Conservation (phyloP, 257 asterid species). For the Striga asiatica region DNA sequence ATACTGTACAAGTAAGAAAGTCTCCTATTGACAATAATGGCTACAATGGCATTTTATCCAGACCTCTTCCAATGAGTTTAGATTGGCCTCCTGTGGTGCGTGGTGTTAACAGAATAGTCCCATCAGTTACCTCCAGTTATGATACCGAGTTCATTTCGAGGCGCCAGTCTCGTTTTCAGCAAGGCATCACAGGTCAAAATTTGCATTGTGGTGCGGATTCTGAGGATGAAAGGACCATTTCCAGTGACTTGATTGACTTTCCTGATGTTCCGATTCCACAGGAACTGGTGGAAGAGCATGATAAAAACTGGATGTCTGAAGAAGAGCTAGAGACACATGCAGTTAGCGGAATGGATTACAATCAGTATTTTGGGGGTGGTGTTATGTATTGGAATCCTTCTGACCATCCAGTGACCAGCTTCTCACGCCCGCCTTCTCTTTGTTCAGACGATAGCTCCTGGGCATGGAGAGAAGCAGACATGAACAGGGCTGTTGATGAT, state of each 20-base stretch:
- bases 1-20: conserved; percentile 61
- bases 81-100: conserved; percentile 87
- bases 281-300: conserved; percentile 74
- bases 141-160: conserved; percentile 82
- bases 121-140: conserved; percentile 70
- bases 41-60: conserved; percentile 49
- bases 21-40: conserved; percentile 49
- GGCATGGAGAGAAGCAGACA: conserved; percentile 99
- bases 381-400: conserved; percentile 98
- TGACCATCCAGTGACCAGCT: conserved; percentile 73
- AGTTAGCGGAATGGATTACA: conserved; percentile 72
- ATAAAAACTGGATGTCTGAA: conserved; percentile 86
- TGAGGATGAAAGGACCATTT: conserved; percentile 74
- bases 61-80: conserved; percentile 68
- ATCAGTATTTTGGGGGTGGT: conserved; percentile 92
- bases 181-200: conserved; percentile 39
- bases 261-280: conserved; percentile 54
- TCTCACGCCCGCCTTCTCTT: conserved; percentile 98
- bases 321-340: conserved; percentile 87
- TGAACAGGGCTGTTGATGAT: conserved; percentile 91
- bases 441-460: conserved; percentile 99
- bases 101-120: conserved; percentile 55
- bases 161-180: conserved; percentile 68
- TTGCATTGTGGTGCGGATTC: conserved; percentile 44
- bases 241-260: conserved; percentile 55